Conservation (phyloP, 1,284 basidiomycete species). For the Phellopilus nigrolimitatus region DNA sequence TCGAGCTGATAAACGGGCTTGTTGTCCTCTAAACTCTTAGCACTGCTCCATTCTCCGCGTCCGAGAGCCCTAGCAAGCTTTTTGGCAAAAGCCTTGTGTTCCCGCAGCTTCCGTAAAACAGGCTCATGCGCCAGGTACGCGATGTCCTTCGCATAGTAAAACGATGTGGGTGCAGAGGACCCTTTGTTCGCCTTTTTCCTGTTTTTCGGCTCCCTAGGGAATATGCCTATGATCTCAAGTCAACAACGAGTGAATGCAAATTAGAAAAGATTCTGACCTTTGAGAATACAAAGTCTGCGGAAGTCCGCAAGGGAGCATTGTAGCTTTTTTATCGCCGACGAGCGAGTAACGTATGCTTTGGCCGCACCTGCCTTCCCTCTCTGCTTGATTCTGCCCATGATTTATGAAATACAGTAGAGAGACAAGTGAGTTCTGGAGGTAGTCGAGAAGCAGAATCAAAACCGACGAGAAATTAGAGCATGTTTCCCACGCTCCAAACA, state of each 20-base stretch:
- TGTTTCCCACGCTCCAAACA: slow-evolving; percentile 13
- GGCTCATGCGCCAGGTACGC: slow-evolving; percentile 98
- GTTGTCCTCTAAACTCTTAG: slow-evolving; percentile 91
- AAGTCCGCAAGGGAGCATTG: slow-evolving; percentile 98
- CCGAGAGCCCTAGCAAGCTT: slow-evolving; percentile 93
- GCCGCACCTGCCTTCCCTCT: slow-evolving; percentile 92
- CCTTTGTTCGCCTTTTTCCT: slow-evolving; percentile 97
- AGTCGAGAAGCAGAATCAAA: slow-evolving; percentile 13
- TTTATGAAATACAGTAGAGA: slow-evolving; percentile 21
- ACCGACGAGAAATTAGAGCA: slow-evolving; percentile 21
- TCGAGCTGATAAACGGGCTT: slow-evolving; percentile 88
- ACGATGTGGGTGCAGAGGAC: slow-evolving; percentile 92
- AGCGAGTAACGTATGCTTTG: slow-evolving; percentile 93
- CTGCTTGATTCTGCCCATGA: slow-evolving; percentile 85
- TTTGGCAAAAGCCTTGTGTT: slow-evolving; percentile 99
- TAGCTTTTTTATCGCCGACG: slow-evolving; percentile 85
- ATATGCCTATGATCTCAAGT: slow-evolving; percentile 66
- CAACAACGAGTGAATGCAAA: slow-evolving; percentile 6
- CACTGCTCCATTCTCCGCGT: slow-evolving; percentile 90
- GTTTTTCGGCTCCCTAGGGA: slow-evolving; percentile 91
- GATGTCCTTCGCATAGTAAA: slow-evolving; percentile 99
- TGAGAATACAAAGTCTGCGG: slow-evolving; percentile 94
- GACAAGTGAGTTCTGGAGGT: slow-evolving; percentile 1
- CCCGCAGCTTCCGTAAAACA: slow-evolving; percentile 89
- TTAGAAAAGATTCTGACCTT: slow-evolving; percentile 55